A percentile compares a stretch with the other conserved stretches of the same genome.
These are phyloP conservation scores for Aristolochia californica DNA, from an alignment of 164 flowering plant species.

Conservation along the genomic window DNA sequence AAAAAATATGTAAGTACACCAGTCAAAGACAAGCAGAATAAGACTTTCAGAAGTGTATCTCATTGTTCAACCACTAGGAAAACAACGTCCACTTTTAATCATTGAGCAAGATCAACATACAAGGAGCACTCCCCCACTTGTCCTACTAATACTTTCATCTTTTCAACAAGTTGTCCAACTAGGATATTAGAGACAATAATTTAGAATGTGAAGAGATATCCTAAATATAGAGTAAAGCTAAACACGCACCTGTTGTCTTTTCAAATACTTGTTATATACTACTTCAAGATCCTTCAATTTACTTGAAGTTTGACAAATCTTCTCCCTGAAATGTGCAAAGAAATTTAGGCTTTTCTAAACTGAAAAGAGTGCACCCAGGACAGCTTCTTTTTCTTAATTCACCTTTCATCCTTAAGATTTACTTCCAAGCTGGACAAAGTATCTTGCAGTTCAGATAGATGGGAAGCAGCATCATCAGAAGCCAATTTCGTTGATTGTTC, in stretches of 20 bases:
- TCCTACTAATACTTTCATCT: too few relatives aligned
- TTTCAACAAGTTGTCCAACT: not conserved
- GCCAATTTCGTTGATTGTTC: slow-evolving; percentile 83
- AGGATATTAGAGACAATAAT: too few relatives aligned
- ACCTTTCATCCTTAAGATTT: slow-evolving; percentile 69
- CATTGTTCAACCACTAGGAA: too few relatives aligned
- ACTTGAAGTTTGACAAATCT: slow-evolving; percentile 41
- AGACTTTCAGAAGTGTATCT: not conserved
- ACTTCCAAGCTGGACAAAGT: slow-evolving; percentile 52
- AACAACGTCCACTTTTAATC: too few relatives aligned
- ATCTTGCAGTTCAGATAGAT: slow-evolving; percentile 41
- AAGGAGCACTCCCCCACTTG: too few relatives aligned
- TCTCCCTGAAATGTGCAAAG: slow-evolving; percentile 37
- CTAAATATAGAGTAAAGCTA: too few relatives aligned
- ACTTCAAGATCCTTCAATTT: slow-evolving; percentile 71
- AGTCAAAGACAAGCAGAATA: not conserved
- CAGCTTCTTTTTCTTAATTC: not conserved
- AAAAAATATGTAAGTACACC: not conserved
- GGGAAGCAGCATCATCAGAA: slow-evolving; percentile 43
- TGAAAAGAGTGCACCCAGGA: too few relatives aligned
- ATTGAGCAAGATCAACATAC: too few relatives aligned
- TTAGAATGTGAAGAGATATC: too few relatives aligned
- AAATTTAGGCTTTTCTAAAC: too few relatives aligned
- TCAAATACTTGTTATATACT: slow-evolving; percentile 55
- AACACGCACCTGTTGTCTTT: slow-evolving; percentile 60